Evolutionary conservation across 139 green algal genomes (phyloP), one percentile per base, ranked within the genome.

Genomic region (Volvox reticuliferus): DNA sequence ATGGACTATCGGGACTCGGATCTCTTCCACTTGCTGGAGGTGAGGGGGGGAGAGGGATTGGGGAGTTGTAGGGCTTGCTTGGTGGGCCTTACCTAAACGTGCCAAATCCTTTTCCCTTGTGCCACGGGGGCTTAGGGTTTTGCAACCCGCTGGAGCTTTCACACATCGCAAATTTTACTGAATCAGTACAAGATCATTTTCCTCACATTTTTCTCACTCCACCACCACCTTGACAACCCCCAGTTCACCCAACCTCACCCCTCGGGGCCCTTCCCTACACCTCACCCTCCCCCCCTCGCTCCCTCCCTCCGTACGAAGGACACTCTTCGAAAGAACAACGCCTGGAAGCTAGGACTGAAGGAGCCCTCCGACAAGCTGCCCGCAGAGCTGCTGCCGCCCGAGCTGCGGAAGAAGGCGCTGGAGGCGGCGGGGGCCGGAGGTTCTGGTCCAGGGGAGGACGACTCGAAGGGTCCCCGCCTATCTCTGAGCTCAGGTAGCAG

Each of bases 1-100:
- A 94, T 97, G 90, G 94, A 96, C 81, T 95, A 96, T 88, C 84
- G 90, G 9, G 95, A 97, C 91, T 92, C 35, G 12, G 92, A 96
- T 28, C 82, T 97, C 44, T 93, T 97, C 50, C 94, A 96, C 79
- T 36, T 91, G 20, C 81, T 96, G 33, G 93, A 96, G 73, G 92
- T 89, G 69, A 12, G 50, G 17, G n/a, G 79, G 55, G 79, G 33
- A 61, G 55, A 21, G 81, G n/a, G 61, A 2, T 9, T 32, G 50
- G 80, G n/a, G n/a, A 76, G n/a, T n/a, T n/a, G n/a, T n/a, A n/a
- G n/a, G 81, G 81, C 30, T 30, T 44, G n/a, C 2, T n/a, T n/a
- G n/a, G n/a, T n/a, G n/a, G n/a, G n/a, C n/a, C n/a, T n/a, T n/a
- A n/a, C n/a, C n/a, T n/a, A n/a, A n/a, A n/a, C n/a, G n/a, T n/a